Evolutionary conservation across 768 basidiomycete species (phyloP).

Genomic region (Collybia nuda): DNA sequence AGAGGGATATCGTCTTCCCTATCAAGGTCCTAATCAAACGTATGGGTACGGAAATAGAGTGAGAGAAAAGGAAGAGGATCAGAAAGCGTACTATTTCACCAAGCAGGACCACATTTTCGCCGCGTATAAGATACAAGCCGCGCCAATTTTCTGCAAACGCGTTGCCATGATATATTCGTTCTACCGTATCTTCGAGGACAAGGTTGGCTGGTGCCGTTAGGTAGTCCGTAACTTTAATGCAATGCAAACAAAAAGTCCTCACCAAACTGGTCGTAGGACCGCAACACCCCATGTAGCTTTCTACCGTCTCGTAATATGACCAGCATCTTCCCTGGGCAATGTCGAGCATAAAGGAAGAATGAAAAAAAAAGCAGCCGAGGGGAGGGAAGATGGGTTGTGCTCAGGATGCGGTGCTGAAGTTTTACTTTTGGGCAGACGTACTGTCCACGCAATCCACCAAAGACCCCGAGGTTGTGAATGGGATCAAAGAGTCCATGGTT

Average conservation of each 20-base stretch:
- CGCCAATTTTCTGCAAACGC: slow-evolving; percentile 86
- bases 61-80: no score
- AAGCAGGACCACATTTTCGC: slow-evolving; percentile 96
- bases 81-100: slow-evolving; percentile 84
- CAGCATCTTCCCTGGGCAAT: slow-evolving; percentile 90
- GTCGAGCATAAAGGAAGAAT: slow-evolving; percentile 23
- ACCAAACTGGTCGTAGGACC: slow-evolving; percentile 99
- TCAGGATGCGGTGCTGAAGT: slow-evolving; percentile 48
- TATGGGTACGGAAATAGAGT: slow-evolving; percentile 4
- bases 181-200: slow-evolving; percentile 92
- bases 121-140: slow-evolving; percentile 92
- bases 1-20: slow-evolving; percentile 86
- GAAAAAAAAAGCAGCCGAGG: slow-evolving; percentile 15
- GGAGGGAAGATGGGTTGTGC: slow-evolving; percentile 29
- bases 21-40: slow-evolving; percentile 76
- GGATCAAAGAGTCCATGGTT: slow-evolving; percentile 98
- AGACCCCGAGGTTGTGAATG: slow-evolving; percentile 98
- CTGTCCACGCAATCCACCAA: slow-evolving; percentile 99
- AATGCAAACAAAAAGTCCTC: slow-evolving; percentile 21
- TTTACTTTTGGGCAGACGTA: slow-evolving; percentile 73
- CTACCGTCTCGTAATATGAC: slow-evolving; percentile 95
- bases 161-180: slow-evolving; percentile 89
- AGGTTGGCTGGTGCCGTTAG: slow-evolving; percentile 73
- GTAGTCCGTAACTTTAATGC: neutral
- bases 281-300: slow-evolving; percentile 92